These are phyloP conservation scores for Monosporozyma aquatica DNA, from an alignment of 805 yeast genomes.

Conservation along the genomic window DNA sequence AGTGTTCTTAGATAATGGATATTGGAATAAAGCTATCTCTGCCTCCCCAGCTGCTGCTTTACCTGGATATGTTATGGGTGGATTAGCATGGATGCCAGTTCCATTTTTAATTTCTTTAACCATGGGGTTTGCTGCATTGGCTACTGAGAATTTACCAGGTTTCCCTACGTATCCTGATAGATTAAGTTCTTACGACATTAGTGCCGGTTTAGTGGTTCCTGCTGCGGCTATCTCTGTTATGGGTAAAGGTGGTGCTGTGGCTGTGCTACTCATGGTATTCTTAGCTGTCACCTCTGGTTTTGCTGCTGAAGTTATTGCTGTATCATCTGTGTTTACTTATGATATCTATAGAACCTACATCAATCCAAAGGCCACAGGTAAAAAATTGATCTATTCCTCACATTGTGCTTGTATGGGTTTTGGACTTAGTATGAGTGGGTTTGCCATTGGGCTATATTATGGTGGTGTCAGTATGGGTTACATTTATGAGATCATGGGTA, in stretches of 20 bases:
- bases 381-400: slow-evolving; percentile 56
- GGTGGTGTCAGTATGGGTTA: slow-evolving; percentile 83
- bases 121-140: slow-evolving; percentile 77
- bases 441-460: slow-evolving; percentile 72
- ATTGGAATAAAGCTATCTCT: slow-evolving; percentile 84
- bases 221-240: slow-evolving; percentile 69
- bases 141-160: slow-evolving; percentile 55
- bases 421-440: slow-evolving; percentile 63
- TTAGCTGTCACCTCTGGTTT: slow-evolving; percentile 92
- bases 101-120: slow-evolving; percentile 78
- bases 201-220: slow-evolving; percentile 68
- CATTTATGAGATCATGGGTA: slow-evolving; percentile 81
- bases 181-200: slow-evolving; percentile 58
- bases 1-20: slow-evolving; percentile 78
- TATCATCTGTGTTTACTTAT: slow-evolving; percentile 75
- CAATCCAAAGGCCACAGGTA: slow-evolving; percentile 71
- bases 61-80: slow-evolving; percentile 84
- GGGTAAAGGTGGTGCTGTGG: slow-evolving; percentile 85
- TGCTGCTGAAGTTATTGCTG: slow-evolving; percentile 85
- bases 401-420: slow-evolving; percentile 58
- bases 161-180: slow-evolving; percentile 76
- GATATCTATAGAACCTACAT: slow-evolving; percentile 77
- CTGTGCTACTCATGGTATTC: slow-evolving; percentile 67
- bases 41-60: slow-evolving; percentile 75
- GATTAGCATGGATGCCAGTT: slow-evolving; percentile 84